phyloP scores from a whole-genome alignment of 2,329 filamentous ascomycete genomes.

The Colletotrichum lentis region DNA sequence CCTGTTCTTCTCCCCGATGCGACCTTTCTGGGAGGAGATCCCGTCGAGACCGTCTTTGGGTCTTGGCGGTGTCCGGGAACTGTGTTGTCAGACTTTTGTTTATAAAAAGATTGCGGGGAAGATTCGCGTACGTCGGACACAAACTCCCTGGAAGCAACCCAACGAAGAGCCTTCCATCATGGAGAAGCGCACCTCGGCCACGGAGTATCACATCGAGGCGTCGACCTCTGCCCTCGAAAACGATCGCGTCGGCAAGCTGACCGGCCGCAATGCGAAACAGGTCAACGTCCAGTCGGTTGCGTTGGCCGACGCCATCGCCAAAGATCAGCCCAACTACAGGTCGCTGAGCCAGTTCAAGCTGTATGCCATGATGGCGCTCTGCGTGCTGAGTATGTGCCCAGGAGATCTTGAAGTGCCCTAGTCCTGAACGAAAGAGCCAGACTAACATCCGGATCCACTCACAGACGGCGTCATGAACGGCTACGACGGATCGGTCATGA shows the following conservation, averaged over 20 bases:
- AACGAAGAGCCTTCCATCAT: neutral
- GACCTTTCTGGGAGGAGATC: neutral
- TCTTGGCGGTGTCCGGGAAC: neutral
- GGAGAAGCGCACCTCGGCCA: constrained; percentile 8
- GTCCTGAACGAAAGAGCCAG: too few species aligned
- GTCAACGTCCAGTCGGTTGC: constrained; percentile 38
- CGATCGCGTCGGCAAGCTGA: constrained; percentile 8
- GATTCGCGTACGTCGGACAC: neutral
- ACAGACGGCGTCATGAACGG: constrained; percentile 34
- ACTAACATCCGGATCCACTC: neutral
- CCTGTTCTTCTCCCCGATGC: neutral
- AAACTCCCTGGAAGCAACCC: neutral
- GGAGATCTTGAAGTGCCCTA: too few species aligned
- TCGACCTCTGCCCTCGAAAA: constrained; percentile 33
- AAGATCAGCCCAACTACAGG: constrained; percentile 37
- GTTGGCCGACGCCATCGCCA: constrained; percentile 40
- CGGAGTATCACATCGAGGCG: constrained; percentile 28
- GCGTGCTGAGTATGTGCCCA: constrained; percentile 27
- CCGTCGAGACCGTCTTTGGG: neutral
- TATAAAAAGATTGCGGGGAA: constrained; percentile 1
- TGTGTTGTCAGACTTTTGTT: neutral
- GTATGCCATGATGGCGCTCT: constrained; percentile 40
- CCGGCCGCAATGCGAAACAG: constrained; percentile 29
- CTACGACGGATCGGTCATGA: constrained; percentile 38
- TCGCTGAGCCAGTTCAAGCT: constrained; percentile 34